Conservation (phyloP, 352 stramenopile genomes). For the Phytophthora melonis region DNA sequence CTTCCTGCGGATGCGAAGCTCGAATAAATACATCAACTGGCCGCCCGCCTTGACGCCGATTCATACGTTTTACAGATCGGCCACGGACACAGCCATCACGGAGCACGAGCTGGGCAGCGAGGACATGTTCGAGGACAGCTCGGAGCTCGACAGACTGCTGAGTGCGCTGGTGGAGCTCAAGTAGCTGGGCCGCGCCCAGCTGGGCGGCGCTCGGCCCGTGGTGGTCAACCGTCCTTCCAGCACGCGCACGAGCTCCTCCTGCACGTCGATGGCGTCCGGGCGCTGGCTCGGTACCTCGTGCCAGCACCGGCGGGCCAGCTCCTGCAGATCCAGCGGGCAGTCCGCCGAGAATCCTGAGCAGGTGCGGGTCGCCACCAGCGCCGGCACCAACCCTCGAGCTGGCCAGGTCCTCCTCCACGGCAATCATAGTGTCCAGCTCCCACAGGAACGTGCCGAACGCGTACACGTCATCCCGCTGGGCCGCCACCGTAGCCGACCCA, state of each 20-base stretch:
- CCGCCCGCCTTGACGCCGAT: neutral
- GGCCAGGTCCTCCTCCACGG: conserved; percentile 62
- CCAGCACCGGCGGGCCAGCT: conserved; percentile 70
- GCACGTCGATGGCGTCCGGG: conserved; percentile 72
- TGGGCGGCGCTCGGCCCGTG: conserved; percentile 49
- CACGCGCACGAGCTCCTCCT: conserved; percentile 77
- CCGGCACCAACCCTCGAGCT: conserved; percentile 25
- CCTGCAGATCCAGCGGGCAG: conserved; percentile 65
- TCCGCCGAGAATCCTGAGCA: conserved; percentile 74
- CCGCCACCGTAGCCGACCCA: conserved; percentile 25
- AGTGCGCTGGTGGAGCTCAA: conserved; percentile 45
- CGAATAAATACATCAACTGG: conserved; percentile 45
- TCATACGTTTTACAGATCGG: conserved; percentile 37
- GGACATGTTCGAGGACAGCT: conserved; percentile 49
- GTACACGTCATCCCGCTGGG: conserved; percentile 67
- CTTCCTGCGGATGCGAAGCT: conserved; percentile 19
- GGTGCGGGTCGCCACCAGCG: conserved; percentile 49
- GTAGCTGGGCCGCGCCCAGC: conserved; percentile 66
- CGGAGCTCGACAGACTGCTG: conserved; percentile 57
- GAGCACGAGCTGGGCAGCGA: conserved; percentile 53
- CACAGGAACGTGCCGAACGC: conserved; percentile 78
- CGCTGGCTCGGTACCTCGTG: conserved; percentile 53
- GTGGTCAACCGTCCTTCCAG: conserved; percentile 72
- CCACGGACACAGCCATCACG: conserved; percentile 42
- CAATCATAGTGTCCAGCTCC: conserved; percentile 83